Percentiles rank a stretch among this genome's conserved stretches.
Conservation (phyloP, 257 asterid species). For the Echium plantagineum region DNA sequence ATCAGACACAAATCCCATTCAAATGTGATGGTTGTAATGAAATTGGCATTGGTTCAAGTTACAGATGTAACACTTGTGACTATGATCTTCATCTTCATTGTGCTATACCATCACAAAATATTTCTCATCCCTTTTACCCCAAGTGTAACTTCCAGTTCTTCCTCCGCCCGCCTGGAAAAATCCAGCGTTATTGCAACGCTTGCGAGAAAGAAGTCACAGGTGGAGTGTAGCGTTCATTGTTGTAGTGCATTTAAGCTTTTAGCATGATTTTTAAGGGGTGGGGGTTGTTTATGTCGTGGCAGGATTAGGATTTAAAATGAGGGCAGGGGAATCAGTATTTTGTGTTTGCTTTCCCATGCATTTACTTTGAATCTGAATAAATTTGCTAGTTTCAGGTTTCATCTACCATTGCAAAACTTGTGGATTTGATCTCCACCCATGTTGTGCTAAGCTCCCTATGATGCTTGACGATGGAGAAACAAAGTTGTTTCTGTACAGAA, state of each 20-base stretch:
- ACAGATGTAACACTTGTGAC: slow-evolving; percentile 60
- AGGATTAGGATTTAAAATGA: too few species aligned
- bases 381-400: slow-evolving; percentile 34
- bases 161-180: slow-evolving; percentile 53
- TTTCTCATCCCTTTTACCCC: slow-evolving; percentile 71
- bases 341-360: not conserved
- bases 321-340: too few species aligned
- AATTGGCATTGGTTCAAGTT: slow-evolving; percentile 77
- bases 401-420: slow-evolving; percentile 76
- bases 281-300: too few species aligned
- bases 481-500: slow-evolving; percentile 49
- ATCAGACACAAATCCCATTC: slow-evolving; percentile 65
- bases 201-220: slow-evolving; percentile 62
- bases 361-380: too few species aligned
- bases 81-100: slow-evolving; percentile 85
- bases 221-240: not conserved
- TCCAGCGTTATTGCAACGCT: slow-evolving; percentile 84
- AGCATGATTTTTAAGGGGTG: too few species aligned
- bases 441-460: slow-evolving; percentile 97
- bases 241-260: not conserved
- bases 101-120: slow-evolving; percentile 50
- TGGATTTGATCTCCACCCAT: slow-evolving; percentile 92
- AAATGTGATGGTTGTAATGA: slow-evolving; percentile 97
- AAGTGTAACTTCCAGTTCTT: slow-evolving; percentile 76
- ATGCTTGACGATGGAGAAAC: slow-evolving; percentile 67